Evolutionary conservation across 1,284 basidiomycete genomes (phyloP), one percentile per base, ranked within the genome.

Genomic region (Termitomyces sp.): DNA sequence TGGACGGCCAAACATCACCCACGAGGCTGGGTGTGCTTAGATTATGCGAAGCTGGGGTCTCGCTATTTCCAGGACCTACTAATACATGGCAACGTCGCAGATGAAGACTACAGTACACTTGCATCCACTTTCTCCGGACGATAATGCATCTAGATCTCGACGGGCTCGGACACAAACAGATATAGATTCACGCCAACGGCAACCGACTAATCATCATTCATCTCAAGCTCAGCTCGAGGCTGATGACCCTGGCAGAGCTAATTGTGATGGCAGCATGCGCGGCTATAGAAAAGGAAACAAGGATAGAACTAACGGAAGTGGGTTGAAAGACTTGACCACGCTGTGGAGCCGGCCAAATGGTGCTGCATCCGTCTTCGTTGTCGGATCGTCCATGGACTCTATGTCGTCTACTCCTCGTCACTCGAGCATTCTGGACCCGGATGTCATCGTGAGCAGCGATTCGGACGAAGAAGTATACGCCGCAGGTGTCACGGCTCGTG

Each of bases 261-360:
- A 74, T 62, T 83, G 82, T 82, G 81, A 86, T 64, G 83, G 83
- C 1, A 85, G 81, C 62, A 79, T 84, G 30, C 75, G 83, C 21
- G 78, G 79, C 2, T 75, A 79, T 55, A 69, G 75, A 10, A 79
- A 75, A 61, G 56, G 62, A 45, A 68, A 71, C n/a, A 73, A 70
- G 52, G 68, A 65, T 48, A 64, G 53, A 39, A 55, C 65, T 8
- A 55, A 58, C n/a, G 67, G 65, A 38, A 64, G 58, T 28, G 52
- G 61, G 57, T 61, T 60, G 54, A 59, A 61, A 41, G 56, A 66
- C 60, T 70, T 70, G 34, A 64, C 67, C 45, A 64, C 67, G 3
- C 61, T 71, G 57, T 70, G 71, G 68, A 73, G 76, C 44, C 63
- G 63, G 50, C 65, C 68, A 15, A 52, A 44, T 55, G 59, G 57